A percentile compares a stretch with the other conserved stretches of the same genome.
phyloP scores from a whole-genome alignment of 768 basidiomycete genomes.

The Calocera cornea region DNA sequence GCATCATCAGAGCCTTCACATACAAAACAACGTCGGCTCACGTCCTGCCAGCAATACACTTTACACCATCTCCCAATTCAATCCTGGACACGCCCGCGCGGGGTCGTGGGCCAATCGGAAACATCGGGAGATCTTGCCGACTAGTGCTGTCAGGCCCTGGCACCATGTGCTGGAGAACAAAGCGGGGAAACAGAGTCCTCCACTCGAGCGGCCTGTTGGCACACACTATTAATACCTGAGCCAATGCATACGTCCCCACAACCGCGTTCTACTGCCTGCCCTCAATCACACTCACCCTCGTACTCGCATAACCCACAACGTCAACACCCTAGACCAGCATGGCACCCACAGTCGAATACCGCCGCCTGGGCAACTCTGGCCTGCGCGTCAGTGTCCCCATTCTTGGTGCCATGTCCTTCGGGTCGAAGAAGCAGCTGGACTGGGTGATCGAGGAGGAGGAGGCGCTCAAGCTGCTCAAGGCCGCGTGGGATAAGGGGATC shows the following conservation, averaged over 20 bases:
- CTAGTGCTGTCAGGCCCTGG: background rate
- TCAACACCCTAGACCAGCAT: no score
- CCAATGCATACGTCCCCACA: no score
- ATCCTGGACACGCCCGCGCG: no score
- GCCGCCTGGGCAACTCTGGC: constrained; percentile 19
- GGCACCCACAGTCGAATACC: background rate
- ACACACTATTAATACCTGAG: no score
- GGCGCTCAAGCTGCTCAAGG: constrained; percentile 16
- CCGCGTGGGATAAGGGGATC: constrained; percentile 16
- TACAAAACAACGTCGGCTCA: no score
- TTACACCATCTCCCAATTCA: background rate
- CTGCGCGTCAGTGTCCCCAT: constrained; percentile 32
- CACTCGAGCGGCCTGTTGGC: background rate
- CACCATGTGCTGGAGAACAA: background rate
- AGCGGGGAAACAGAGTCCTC: background rate
- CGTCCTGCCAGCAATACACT: background rate
- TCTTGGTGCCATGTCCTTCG: constrained; percentile 11
- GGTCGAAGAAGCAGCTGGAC: constrained; percentile 5
- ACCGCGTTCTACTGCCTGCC: background rate
- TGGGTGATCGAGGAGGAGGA: constrained; percentile 19
- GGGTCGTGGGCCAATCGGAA: background rate
- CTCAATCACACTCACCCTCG: background rate
- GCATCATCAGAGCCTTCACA: no score
- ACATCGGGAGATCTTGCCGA: background rate
- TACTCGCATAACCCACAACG: no score